Conservation (phyloP, 108 stramenopile genomes). For the Nitzschia sp. region DNA sequence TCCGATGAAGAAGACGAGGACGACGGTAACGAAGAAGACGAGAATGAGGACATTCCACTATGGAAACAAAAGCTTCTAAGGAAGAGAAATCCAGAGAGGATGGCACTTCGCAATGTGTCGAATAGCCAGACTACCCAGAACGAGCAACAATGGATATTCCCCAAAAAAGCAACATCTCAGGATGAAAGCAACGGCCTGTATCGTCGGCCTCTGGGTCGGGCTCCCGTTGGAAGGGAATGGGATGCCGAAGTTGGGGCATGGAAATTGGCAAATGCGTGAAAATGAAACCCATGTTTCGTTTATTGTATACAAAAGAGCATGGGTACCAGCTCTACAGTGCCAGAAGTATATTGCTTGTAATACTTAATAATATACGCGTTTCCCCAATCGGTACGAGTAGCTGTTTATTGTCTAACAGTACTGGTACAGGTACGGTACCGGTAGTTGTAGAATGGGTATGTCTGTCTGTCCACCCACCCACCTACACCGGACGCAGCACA, state of each 20-base stretch:
- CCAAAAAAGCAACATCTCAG: neutral
- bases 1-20: neutral
- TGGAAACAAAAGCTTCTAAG: conserved; percentile 11
- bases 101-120: neutral
- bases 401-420: no score
- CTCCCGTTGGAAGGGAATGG: conserved; percentile 14
- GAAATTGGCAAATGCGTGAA: neutral
- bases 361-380: no score
- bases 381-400: no score
- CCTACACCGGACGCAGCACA: no score
- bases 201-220: conserved; percentile 2
- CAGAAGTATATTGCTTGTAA: no score
- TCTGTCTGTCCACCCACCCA: no score
- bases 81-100: neutral
- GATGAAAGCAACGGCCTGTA: neutral
- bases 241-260: conserved; percentile 13
- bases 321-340: no score
- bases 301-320: no score
- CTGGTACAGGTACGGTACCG: no score
- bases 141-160: conserved; percentile 4
- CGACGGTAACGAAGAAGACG: neutral
- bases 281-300: no score
- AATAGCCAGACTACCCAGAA: neutral
- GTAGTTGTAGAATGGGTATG: no score
- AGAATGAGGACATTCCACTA: conserved; percentile 2